A percentile compares a stretch with the other conserved stretches of the same genome.
Evolutionary conservation across 495 filamentous ascomycete species (phyloP).

Genomic region (Penicillium malachiteum): DNA sequence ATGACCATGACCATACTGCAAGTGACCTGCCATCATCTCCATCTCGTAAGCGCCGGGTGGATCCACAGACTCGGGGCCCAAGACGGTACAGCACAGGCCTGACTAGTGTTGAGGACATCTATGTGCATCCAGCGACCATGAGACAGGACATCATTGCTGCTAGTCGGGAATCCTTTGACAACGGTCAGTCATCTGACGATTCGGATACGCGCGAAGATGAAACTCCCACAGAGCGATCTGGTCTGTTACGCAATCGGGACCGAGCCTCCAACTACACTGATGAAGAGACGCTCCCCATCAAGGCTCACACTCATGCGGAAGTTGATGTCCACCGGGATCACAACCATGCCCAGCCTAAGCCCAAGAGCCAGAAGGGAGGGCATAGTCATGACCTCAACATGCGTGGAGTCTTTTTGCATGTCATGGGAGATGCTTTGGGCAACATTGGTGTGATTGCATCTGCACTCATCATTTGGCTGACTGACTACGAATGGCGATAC

Average conservation of each 20-base stretch:
- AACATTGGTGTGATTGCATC: slow-evolving; percentile 96
- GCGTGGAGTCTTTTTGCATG: slow-evolving; percentile 95
- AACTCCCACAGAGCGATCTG: slow-evolving; percentile 40
- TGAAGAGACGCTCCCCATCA: slow-evolving; percentile 23
- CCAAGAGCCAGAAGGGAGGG: slow-evolving; percentile 54
- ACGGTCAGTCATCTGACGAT: slow-evolving; percentile 52
- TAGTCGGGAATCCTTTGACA: slow-evolving; percentile 50
- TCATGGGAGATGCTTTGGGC: slow-evolving; percentile 92
- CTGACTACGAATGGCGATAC: slow-evolving; percentile 62
- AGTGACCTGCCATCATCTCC: slow-evolving; percentile 29
- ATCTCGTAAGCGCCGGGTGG: slow-evolving; percentile 32
- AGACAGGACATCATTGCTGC: slow-evolving; percentile 87
- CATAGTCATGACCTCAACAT: slow-evolving; percentile 93
- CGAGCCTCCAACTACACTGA: slow-evolving; percentile 42
- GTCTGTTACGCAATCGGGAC: slow-evolving; percentile 33
- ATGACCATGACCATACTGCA: slow-evolving; percentile 36
- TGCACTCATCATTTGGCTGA: slow-evolving; percentile 89
- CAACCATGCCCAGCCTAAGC: slow-evolving; percentile 77
- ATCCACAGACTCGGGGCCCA: slow-evolving; percentile 47
- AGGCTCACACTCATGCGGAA: slow-evolving; percentile 10
- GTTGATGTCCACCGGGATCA: slow-evolving; percentile 54
- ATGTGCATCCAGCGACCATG: slow-evolving; percentile 85
- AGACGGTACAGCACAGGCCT: slow-evolving; percentile 56
- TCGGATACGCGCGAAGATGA: slow-evolving; percentile 52
- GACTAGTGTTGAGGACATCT: slow-evolving; percentile 67